Base-by-base conservation (phyloP, 768 basidiomycete species). In the Calocybe indica region DNA sequence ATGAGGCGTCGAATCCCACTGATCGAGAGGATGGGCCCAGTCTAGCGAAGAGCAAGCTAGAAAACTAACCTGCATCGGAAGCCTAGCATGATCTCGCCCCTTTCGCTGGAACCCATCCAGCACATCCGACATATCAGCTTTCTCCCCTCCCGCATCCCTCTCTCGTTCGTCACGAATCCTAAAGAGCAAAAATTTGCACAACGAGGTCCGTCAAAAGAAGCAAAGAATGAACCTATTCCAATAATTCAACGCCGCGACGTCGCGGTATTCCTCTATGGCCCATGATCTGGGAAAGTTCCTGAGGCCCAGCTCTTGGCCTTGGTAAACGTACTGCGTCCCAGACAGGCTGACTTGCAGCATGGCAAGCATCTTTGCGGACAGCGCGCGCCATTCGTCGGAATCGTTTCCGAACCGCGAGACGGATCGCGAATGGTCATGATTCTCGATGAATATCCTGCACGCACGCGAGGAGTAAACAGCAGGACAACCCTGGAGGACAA, bases 261-360 rank as follows among this genome's bases (percentile, higher is more conserved):
- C 87, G 56, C 82, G 82, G 62, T 87, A 89, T 55, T 85, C 83
- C 47, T 85, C 81, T 15, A 85, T 70, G 0, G 75, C 77, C 85
- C 85, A 89, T 11, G 63, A 56, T 41, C 69, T 58, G 12, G 82
- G 80, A 52, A 83, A 78, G 48, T 83, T 83, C 61, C 72, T 77
- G 60, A 84, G 64, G 0, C 79, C 86, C 0, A 89, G 71, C 57
- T 89, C 88, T 60, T 88, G 72, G 5, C 85, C 87, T 65, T 89
- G 84, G 58, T 82, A 89, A 8, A 90, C 68, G 59, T 81, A 89
- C 51, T 82, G 63, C 13, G 86, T 86, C 5, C 87, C 86, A 6
- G 72, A 67, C 37, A 83, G 79, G 1, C 80, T 75, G 33, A 76
- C 67, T 52, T 87, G 74, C 33, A 86, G 61, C 46, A 84, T 67